These are phyloP conservation scores for Saccharomycopsis hybrid DNA, from an alignment of 1,139 yeast species.

Conservation along the genomic window DNA sequence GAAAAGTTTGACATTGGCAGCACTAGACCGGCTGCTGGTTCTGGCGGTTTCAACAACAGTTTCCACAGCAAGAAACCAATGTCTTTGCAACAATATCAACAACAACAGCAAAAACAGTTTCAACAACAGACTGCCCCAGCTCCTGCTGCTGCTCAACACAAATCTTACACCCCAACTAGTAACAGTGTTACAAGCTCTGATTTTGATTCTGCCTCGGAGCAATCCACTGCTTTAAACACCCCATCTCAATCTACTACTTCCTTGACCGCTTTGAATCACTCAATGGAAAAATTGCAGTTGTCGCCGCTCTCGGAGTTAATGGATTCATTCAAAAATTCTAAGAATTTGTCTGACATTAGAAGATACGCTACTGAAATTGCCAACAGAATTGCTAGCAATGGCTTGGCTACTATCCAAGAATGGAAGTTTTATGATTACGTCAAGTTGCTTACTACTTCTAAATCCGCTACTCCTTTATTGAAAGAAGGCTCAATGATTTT, in stretches of 20 bases:
- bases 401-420: constrained; percentile 46
- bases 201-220: constrained; percentile 11
- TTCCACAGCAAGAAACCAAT: constrained; percentile 18
- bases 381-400: constrained; percentile 40
- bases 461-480: constrained; percentile 55
- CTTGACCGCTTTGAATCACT: constrained; percentile 60
- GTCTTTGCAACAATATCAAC: constrained; percentile 34
- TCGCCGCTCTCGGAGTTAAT: constrained; percentile 67
- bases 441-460: constrained; percentile 62
- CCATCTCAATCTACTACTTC: constrained; percentile 57
- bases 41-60: constrained; percentile 22
- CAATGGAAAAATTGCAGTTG: constrained; percentile 57
- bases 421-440: constrained; percentile 64
- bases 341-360: constrained; percentile 59
- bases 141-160: neutral
- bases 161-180: neutral
- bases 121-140: constrained; percentile 6
- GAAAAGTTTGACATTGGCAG: constrained; percentile 15
- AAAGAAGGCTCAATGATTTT: constrained; percentile 72
- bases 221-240: constrained; percentile 23
- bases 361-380: constrained; percentile 53
- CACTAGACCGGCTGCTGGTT: constrained; percentile 6
- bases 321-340: constrained; percentile 47
- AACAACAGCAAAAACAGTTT: constrained; percentile 7
- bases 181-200: constrained; percentile 6